Evolutionary conservation across 2,329 filamentous ascomycete genomes (phyloP).

Genomic region (Magnaporthiopsis incrustans): DNA sequence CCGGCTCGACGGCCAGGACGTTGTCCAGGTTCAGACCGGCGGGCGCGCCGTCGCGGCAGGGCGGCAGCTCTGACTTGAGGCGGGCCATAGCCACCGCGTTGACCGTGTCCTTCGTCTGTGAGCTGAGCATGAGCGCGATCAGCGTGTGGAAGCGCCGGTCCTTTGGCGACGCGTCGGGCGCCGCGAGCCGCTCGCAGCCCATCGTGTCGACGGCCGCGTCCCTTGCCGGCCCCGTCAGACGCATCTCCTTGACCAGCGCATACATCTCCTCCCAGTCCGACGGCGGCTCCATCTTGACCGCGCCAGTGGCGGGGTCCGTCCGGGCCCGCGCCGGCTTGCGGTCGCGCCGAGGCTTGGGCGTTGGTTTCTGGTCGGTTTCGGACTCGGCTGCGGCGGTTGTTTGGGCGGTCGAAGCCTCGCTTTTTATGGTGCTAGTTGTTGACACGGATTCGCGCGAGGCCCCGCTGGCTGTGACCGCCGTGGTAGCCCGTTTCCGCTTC

Average conservation of each 20-base stretch:
- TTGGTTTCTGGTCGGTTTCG: background rate
- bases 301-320: constrained; percentile 16
- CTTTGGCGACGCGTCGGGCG: constrained; percentile 36
- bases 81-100: constrained; percentile 76
- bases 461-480: constrained; percentile 7
- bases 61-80: constrained; percentile 66
- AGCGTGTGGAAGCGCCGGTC: constrained; percentile 78
- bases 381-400: background rate
- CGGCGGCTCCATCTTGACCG: constrained; percentile 49
- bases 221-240: constrained; percentile 45
- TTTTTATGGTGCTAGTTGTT: background rate
- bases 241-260: constrained; percentile 69
- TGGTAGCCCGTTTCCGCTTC: constrained; percentile 10
- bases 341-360: constrained; percentile 10
- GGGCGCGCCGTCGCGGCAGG: constrained; percentile 33
- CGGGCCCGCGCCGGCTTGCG: constrained; percentile 17
- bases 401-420: constrained; percentile 29
- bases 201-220: constrained; percentile 93
- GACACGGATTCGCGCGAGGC: background rate
- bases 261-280: constrained; percentile 83
- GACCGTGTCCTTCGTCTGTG: constrained; percentile 88
- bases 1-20: constrained; percentile 63
- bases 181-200: constrained; percentile 78
- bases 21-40: constrained; percentile 64
- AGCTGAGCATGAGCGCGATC: constrained; percentile 81